These are phyloP conservation scores for Aspergillus nidulans DNA, from an alignment of 495 filamentous ascomycete species.

Conservation along the genomic window DNA sequence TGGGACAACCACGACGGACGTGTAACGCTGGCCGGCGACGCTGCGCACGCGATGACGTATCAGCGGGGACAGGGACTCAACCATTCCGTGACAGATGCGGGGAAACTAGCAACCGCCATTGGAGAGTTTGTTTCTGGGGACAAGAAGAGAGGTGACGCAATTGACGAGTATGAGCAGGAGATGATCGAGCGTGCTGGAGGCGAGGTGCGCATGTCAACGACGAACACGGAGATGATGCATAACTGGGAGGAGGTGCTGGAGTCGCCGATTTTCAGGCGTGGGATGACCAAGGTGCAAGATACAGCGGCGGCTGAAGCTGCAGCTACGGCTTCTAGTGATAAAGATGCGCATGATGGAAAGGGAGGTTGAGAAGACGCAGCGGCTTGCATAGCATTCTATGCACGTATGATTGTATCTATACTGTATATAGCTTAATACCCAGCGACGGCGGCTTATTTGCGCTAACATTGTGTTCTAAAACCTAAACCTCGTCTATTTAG, in stretches of 20 bases:
- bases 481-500: too few relatives aligned
- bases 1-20: constrained; percentile 37
- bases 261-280: constrained; percentile 16
- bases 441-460: too few relatives aligned
- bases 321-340: too few relatives aligned
- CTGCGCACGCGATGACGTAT: constrained; percentile 46
- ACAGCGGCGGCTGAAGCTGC: neutral
- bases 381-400: neutral
- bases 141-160: constrained; percentile 13
- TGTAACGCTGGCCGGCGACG: constrained; percentile 48
- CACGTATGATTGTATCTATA: too few relatives aligned
- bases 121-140: constrained; percentile 15
- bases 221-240: constrained; percentile 42
- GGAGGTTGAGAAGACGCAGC: too few relatives aligned
- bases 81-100: constrained; percentile 44
- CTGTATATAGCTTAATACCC: too few relatives aligned
- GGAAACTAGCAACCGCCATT: constrained; percentile 34
- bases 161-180: constrained; percentile 43
- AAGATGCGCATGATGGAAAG: too few relatives aligned
- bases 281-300: constrained; percentile 8
- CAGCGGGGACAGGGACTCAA: constrained; percentile 49
- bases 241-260: constrained; percentile 37
- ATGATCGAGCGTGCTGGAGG: constrained; percentile 45
- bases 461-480: too few relatives aligned
- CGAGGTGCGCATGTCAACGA: constrained; percentile 37